These are phyloP conservation scores for Saturnispora silvae DNA, from an alignment of 805 yeast genomes.

Conservation along the genomic window DNA sequence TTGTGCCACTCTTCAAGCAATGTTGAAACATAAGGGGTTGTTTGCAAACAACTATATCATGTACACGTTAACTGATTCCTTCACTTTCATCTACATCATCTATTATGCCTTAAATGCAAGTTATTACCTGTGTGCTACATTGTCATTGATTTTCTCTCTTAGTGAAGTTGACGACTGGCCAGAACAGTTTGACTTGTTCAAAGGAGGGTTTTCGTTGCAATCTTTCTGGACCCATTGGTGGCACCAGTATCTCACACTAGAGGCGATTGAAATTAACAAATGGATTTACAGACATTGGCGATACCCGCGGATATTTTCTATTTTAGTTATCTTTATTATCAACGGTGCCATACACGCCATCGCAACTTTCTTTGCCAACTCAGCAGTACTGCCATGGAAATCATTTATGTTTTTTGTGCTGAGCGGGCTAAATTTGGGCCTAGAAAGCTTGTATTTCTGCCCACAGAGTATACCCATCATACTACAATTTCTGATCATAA, in stretches of 20 bases:
- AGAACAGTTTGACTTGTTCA: constrained; percentile 7
- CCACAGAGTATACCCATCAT: background rate
- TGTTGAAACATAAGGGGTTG: background rate
- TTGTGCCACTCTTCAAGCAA: background rate
- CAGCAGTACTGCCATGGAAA: constrained; percentile 2
- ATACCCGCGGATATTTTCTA: background rate
- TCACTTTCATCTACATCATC: background rate
- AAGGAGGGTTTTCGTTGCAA: constrained; percentile 3
- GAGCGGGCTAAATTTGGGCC: constrained; percentile 1
- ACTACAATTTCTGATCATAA: background rate
- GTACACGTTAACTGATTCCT: background rate
- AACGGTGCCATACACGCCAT: constrained; percentile 1
- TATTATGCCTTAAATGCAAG: constrained; percentile 8
- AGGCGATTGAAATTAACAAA: constrained; percentile 3
- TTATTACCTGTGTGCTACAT: constrained; percentile 6
- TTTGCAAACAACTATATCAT: background rate
- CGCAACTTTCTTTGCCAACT: background rate
- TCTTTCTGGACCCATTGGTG: constrained; percentile 12
- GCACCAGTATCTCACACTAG: constrained; percentile 12
- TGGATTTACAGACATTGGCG: background rate
- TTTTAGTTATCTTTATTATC: constrained; percentile 56
- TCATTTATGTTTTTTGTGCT: constrained; percentile 2
- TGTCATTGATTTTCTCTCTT: constrained; percentile 4
- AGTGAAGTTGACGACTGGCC: constrained; percentile 11
- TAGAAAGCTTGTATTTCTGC: background rate